These are phyloP conservation scores for Yarrowia sp. DNA, from an alignment of 805 yeast genomes.

Conservation along the genomic window DNA sequence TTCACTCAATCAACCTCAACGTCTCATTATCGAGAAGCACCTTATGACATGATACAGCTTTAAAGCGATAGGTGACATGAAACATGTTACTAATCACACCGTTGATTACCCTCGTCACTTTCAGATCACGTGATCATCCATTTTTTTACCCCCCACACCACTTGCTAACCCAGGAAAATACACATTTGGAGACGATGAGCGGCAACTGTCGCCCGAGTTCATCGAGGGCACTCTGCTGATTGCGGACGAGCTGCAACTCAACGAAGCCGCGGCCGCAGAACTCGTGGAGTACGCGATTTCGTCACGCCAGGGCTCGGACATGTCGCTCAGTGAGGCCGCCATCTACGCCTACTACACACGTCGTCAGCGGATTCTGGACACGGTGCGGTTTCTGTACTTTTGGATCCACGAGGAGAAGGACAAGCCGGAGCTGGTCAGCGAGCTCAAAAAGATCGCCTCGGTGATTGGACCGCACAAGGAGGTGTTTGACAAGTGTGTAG, in stretches of 20 bases:
- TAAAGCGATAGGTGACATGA: no score
- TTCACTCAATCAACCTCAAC: no score
- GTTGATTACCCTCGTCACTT: no score
- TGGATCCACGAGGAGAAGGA: slow-evolving; percentile 32
- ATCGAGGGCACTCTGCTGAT: slow-evolving; percentile 63
- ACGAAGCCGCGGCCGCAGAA: slow-evolving; percentile 79
- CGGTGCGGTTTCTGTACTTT: slow-evolving; percentile 40
- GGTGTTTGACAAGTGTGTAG: slow-evolving; percentile 56
- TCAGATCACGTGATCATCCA: no score
- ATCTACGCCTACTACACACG: slow-evolving; percentile 72
- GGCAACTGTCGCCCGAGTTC: slow-evolving; percentile 70
- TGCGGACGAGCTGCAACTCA: slow-evolving; percentile 72
- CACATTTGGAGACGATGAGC: slow-evolving; percentile 60
- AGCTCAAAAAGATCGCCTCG: slow-evolving; percentile 22
- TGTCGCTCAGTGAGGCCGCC: slow-evolving; percentile 55
- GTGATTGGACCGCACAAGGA: slow-evolving; percentile 37
- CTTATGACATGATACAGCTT: no score
- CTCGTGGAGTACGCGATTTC: slow-evolving; percentile 60
- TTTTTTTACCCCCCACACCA: no score
- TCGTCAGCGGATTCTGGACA: slow-evolving; percentile 72
- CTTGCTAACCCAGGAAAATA: slow-evolving; percentile 51
- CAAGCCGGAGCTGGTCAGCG: slow-evolving; percentile 17
- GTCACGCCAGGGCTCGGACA: slow-evolving; percentile 51
- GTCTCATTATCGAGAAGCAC: no score
- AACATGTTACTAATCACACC: background rate